phyloP scores from a whole-genome alignment of 1,284 basidiomycete genomes.

The Puccinia sorghi region DNA sequence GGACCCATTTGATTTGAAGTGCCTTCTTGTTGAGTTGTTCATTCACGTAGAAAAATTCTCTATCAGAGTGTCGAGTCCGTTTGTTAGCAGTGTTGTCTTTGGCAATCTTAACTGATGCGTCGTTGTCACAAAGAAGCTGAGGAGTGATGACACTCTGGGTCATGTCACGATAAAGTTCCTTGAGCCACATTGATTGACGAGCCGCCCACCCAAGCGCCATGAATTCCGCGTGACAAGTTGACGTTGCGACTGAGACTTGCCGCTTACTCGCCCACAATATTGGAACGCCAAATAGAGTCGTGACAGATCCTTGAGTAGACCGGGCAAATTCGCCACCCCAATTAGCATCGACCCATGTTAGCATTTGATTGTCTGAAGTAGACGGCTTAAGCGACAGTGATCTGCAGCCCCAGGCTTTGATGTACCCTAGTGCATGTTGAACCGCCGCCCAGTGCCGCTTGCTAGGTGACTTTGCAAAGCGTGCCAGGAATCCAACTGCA shows the following conservation, averaged over 20 bases:
- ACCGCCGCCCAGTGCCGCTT: too few relatives aligned
- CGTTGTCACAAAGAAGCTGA: background rate
- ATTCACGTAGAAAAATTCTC: constrained; percentile 23
- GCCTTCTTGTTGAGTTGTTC: background rate
- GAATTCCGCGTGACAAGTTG: constrained; percentile 15
- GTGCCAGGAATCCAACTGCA: too few relatives aligned
- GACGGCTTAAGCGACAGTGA: too few relatives aligned
- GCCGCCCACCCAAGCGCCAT: background rate
- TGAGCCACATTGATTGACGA: background rate
- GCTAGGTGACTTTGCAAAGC: too few relatives aligned
- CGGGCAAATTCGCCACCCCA: too few relatives aligned
- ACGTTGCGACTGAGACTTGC: background rate
- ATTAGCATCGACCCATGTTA: too few relatives aligned
- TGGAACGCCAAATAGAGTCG: too few relatives aligned
- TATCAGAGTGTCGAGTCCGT: background rate
- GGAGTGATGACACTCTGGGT: background rate
- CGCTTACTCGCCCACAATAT: constrained; percentile 4
- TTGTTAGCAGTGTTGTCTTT: constrained; percentile 18
- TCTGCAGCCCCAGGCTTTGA: too few relatives aligned
- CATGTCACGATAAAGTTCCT: background rate
- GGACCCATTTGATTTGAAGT: background rate
- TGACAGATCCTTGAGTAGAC: too few relatives aligned
- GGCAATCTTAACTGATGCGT: background rate
- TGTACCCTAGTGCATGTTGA: too few relatives aligned
- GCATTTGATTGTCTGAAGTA: too few relatives aligned